Base-by-base conservation (phyloP, 805 yeast species). In the Scheffersomyces stipitis region DNA sequence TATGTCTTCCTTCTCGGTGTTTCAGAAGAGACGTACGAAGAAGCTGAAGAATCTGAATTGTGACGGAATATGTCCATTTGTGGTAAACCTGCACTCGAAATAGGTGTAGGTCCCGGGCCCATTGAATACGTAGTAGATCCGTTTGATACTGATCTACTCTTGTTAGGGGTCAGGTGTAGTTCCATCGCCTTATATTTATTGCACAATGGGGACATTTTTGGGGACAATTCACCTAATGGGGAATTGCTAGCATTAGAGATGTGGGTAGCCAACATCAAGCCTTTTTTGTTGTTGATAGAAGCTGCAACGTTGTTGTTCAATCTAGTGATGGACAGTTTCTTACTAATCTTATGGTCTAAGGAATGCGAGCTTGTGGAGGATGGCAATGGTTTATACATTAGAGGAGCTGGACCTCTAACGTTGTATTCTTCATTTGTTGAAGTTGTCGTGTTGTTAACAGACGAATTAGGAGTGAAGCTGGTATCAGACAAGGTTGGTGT, bases 21-120 rank as follows among this genome's bases (percentile, higher is more conserved):
- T 13, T 50, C 52, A 33, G 40, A 41, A 31, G 34, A 35, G 18
- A 16, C 30, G 13, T 33, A 32, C 12, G 45, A 36, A 15, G 41
- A 30, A n/a, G 45, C 23, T 14, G 49, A 38, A 5, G 50, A 35
- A 26, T 54, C 59, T 12, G 56, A 49, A 37, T 52, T 54, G 38
- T 55, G 59, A 23, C 56, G 54, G 44, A 55, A 55, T 18, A 46
- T 45, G 37, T 52, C 48, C 45, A 53, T 38, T 15, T 48, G 49
- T 7, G 60, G 60, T 38, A 48, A 41, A 27, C 43, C 28, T 15
- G 38, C 18, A 31, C 37, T 40, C 24, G 24, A 20, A 30, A 34
- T 38, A 23, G 41, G 41, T 8, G 42, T 36, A 12, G 42, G 36
- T 16, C 35, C 15, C 5, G 45, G 36, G 8, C 35, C 33, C 8